phyloP scores from a whole-genome alignment of 768 basidiomycete species.

The Leccinellum albellum region DNA sequence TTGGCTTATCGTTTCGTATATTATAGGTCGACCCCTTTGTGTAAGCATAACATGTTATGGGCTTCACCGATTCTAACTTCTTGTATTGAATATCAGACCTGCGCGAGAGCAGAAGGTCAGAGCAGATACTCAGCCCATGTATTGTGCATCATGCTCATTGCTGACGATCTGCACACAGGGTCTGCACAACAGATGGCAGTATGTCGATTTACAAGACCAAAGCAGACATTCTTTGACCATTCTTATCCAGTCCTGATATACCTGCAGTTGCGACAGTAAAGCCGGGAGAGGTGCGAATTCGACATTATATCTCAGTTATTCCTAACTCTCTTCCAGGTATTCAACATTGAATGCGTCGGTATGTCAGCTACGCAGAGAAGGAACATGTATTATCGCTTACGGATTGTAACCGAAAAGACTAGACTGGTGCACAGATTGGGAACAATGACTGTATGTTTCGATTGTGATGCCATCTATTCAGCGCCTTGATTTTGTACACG shows the following conservation, averaged over 20 bases:
- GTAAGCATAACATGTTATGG: conserved; percentile 35
- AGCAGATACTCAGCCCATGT: neutral
- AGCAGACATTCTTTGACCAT: neutral
- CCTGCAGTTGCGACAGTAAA: conserved; percentile 60
- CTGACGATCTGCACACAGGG: conserved; percentile 36
- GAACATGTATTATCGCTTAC: neutral
- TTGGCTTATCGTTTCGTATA: neutral
- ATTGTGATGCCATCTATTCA: neutral
- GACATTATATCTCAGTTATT: neutral
- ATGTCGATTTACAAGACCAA: conserved; percentile 24
- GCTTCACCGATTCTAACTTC: neutral
- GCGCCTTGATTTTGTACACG: neutral
- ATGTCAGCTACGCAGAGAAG: conserved; percentile 12
- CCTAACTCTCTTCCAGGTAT: conserved; percentile 39
- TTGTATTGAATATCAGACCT: conserved; percentile 29
- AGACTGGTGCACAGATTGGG: conserved; percentile 77
- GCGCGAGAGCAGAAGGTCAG: conserved; percentile 56
- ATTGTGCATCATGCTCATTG: neutral
- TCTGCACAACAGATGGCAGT: conserved; percentile 75
- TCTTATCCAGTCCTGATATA: conserved; percentile 52
- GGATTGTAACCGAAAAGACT: conserved; percentile 41
- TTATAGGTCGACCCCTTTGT: conserved; percentile 64
- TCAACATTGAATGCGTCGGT: conserved; percentile 71
- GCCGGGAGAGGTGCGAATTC: conserved; percentile 47
- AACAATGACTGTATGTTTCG: conserved; percentile 60